phyloP scores from a whole-genome alignment of 2,329 filamentous ascomycete species.

The Phoma sp. region DNA sequence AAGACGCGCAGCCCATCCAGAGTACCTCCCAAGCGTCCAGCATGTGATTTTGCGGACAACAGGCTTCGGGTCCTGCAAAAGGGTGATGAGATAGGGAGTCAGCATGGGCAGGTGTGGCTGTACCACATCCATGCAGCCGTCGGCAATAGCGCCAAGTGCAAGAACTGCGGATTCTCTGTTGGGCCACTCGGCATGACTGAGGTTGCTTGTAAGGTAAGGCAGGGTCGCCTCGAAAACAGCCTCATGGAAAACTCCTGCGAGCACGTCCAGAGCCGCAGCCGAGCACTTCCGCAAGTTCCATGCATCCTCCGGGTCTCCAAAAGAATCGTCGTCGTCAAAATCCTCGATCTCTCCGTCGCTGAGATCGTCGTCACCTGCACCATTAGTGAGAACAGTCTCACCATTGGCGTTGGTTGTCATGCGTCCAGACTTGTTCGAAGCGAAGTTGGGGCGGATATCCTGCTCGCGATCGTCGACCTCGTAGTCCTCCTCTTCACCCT shows the following conservation, averaged over 20 bases:
- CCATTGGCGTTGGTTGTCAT: constrained; percentile 59
- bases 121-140: constrained; percentile 90
- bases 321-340: constrained; percentile 72
- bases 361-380: constrained; percentile 63
- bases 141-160: constrained; percentile 90
- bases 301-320: constrained; percentile 79
- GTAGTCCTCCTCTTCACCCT: constrained; percentile 80
- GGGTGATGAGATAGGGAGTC: constrained; percentile 85
- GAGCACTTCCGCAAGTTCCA: constrained; percentile 99
- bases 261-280: constrained; percentile 90
- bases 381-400: constrained; percentile 48
- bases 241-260: constrained; percentile 86
- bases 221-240: constrained; percentile 90
- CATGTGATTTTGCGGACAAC: constrained; percentile 96
- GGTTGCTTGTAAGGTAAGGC: constrained; percentile 88
- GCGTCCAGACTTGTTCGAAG: constrained; percentile 69
- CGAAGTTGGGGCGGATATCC: constrained; percentile 92
- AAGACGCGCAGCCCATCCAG: constrained; percentile 85
- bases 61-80: constrained; percentile 83
- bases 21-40: constrained; percentile 95
- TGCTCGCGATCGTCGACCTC: constrained; percentile 88
- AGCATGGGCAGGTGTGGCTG: constrained; percentile 89
- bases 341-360: constrained; percentile 89
- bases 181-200: constrained; percentile 88
- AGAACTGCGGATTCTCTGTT: constrained; percentile 93